Percentiles rank a stretch among this genome's conserved stretches.
Evolutionary conservation across 2,329 filamentous ascomycete species (phyloP).

Genomic region (Niveomyces coronatus): DNA sequence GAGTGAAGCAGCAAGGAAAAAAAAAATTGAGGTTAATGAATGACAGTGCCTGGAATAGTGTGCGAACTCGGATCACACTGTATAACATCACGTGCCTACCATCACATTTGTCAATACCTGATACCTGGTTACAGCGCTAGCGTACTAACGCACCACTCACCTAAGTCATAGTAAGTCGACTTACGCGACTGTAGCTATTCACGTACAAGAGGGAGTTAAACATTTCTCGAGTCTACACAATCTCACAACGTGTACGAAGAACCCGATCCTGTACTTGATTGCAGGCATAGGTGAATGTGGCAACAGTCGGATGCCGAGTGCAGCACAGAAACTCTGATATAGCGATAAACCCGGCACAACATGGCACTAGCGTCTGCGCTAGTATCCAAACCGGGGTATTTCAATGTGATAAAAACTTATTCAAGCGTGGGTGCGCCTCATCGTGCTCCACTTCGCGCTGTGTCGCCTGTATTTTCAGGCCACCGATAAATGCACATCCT

Average conservation of each 20-base stretch:
- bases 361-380: constrained; percentile 6
- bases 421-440: no score
- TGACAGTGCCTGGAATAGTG: constrained; percentile 7
- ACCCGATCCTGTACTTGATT: no score
- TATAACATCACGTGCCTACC: constrained; percentile 5
- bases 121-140: constrained; percentile 4
- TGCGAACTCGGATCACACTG: not conserved
- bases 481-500: no score
- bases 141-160: not conserved
- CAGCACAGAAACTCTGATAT: constrained; percentile 4
- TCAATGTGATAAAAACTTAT: no score
- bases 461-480: no score
- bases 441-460: no score
- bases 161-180: no score
- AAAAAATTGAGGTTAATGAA: constrained; percentile 11
- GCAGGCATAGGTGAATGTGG: no score
- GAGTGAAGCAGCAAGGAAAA: constrained; percentile 6
- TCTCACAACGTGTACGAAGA: no score
- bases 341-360: constrained; percentile 3
- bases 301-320: not conserved
- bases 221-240: no score
- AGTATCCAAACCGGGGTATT: constrained; percentile 6
- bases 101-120: not conserved
- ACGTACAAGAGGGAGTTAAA: no score
- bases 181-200: no score